Evolutionary conservation across 768 basidiomycete genomes (phyloP).

Genomic region (Leucocoprinus birnbaumii): DNA sequence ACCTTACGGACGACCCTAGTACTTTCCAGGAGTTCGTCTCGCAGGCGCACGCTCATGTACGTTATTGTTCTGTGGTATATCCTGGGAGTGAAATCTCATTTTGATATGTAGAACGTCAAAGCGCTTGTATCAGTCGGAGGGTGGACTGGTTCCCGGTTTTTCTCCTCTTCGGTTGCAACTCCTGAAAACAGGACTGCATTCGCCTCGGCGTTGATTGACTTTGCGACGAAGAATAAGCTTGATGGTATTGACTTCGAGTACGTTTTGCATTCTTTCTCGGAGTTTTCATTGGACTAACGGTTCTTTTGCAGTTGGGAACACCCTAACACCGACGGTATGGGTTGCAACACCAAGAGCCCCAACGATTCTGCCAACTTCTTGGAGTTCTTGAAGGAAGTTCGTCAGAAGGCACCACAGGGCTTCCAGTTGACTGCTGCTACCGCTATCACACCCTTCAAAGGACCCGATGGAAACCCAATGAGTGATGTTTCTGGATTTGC

Average conservation of each 20-base stretch:
- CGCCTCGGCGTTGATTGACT: conserved; percentile 49
- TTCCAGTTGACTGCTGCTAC: conserved; percentile 56
- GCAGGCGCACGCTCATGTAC: conserved; percentile 39
- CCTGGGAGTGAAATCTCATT: not conserved
- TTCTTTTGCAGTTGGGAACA: conserved; percentile 72
- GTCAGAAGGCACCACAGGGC: conserved; percentile 45
- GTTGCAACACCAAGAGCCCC: conserved; percentile 60
- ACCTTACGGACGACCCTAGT: conserved; percentile 39
- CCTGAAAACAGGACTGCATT: conserved; percentile 59
- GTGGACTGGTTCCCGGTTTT: conserved; percentile 64
- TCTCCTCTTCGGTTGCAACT: conserved; percentile 58
- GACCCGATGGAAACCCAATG: conserved; percentile 56
- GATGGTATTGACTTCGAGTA: conserved; percentile 62
- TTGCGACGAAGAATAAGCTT: conserved; percentile 48
- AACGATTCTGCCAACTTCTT: conserved; percentile 80
- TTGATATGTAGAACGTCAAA: conserved; percentile 43
- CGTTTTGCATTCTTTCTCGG: conserved; percentile 15
- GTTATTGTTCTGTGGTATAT: conserved; percentile 7
- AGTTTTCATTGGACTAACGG: not conserved
- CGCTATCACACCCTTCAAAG: conserved; percentile 37
- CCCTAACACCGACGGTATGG: conserved; percentile 64
- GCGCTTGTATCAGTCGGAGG: conserved; percentile 67
- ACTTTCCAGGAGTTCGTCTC: conserved; percentile 56
- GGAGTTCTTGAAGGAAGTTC: conserved; percentile 70
- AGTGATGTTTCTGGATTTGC: conserved; percentile 72